Conservation (phyloP, 2,329 filamentous ascomycete genomes). For the Nothopassalora personata region DNA sequence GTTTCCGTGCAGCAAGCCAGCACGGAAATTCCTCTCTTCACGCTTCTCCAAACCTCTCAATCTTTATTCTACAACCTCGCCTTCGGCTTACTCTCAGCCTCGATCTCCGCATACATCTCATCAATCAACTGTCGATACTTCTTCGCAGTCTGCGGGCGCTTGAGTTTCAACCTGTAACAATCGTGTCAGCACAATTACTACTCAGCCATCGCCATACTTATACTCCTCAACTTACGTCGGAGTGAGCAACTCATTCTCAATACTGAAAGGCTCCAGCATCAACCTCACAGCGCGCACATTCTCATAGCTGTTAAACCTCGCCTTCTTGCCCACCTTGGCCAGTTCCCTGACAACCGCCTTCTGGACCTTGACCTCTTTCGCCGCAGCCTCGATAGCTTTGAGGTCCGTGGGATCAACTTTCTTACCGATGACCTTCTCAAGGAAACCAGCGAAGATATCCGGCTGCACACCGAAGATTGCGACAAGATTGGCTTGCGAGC, state of each 20-base stretch:
- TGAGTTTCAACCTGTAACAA: constrained; percentile 58
- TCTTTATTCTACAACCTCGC: constrained; percentile 42
- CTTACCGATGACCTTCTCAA: constrained; percentile 65
- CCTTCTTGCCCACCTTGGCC: constrained; percentile 69
- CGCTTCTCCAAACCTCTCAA: neutral
- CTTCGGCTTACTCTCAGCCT: constrained; percentile 40
- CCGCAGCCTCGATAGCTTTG: constrained; percentile 61
- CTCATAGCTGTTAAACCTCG: constrained; percentile 91
- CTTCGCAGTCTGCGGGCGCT: constrained; percentile 63
- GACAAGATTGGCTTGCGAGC: constrained; percentile 73
- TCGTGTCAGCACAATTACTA: constrained; percentile 15
- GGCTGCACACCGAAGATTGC: constrained; percentile 85
- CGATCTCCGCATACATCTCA: constrained; percentile 55
- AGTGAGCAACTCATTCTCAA: constrained; percentile 86
- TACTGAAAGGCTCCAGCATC: constrained; percentile 81
- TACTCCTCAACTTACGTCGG: constrained; percentile 66
- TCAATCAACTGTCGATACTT: constrained; percentile 54
- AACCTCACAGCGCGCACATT: constrained; percentile 68
- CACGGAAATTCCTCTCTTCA: neutral
- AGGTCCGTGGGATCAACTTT: constrained; percentile 60
- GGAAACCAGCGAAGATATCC: constrained; percentile 73
- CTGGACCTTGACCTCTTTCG: constrained; percentile 64
- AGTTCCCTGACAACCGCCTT: constrained; percentile 73
- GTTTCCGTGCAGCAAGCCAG: neutral
- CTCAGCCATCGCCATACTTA: neutral